Evolutionary conservation across 805 yeast species (phyloP), one percentile per base, ranked within the genome.

Genomic region (Starmerella floricola): DNA sequence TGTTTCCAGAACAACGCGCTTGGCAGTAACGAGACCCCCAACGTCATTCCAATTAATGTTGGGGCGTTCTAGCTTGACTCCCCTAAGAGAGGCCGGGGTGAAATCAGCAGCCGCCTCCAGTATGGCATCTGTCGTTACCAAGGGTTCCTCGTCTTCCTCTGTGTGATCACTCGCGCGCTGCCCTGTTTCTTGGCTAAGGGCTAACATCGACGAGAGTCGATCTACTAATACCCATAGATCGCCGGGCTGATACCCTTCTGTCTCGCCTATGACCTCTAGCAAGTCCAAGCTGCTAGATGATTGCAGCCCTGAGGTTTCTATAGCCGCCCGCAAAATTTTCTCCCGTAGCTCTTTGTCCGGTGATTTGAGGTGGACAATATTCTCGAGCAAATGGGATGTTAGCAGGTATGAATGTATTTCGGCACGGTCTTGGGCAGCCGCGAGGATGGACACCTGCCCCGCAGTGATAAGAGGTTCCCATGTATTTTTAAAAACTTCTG

Each of bases 241-340:
- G 20, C 76, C 74, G 0, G 96, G 94, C 23, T 83, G 72, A 57
- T 79, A 88, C 0, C 97, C 97, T 53, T 88, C 97, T 0, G 94
- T 81, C 40, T 78, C 88, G 6, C 57, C 48, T 0, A 79, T 69
- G 24, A 79, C 60, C 48, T 76, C 79, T 3, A 41, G 24, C 8
- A 41, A n/a, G 19, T 43, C 48, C 8, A 50, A 37, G 4, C 54
- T 61, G 4, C 65, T 56, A 27, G 71, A 67, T 20, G 70, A 58
- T 1, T 44, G 29, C 27, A 70, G 43, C 0, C 52, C 53, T 11
- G 17, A 34, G 3, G 46, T 41, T 2, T 56, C 56, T 3, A 78
- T 52, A 32, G 73, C 71, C 30, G 63, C 63, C 12, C 60, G 50
- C 29, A 80, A 41, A 13, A 80, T 61, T 24, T 60, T 55, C 34